Evolutionary conservation across 306 rosid genomes (phyloP), one percentile per base, ranked within the genome.

Genomic region (Astragalus glycyphyllos): DNA sequence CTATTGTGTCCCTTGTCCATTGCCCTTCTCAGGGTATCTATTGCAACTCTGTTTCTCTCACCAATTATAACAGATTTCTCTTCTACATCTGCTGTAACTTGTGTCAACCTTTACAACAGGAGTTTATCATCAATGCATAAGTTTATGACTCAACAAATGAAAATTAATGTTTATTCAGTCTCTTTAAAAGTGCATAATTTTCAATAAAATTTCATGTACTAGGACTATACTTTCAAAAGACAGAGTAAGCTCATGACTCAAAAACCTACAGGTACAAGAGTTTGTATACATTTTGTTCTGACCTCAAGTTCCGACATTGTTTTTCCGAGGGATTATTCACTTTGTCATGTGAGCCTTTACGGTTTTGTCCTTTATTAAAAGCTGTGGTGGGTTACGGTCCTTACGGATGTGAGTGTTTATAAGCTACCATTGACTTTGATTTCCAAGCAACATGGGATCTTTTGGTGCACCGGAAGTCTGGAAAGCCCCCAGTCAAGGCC

Each of bases 61-160:
- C 97, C 97, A 49, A 89, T 89, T 54, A 89, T 91, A 29, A 94
- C 97, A 5, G 97, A 94, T 44, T 80, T 79, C 80, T 89, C 96
- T 68, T 89, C 98, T 64, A 90, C 84, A 53, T 87, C 97, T 41
- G 88, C 82, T 26, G 97, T 84, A 75, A 64, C 88, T 64, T 80
- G 88, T 31, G 96, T 84, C 76, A 94, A 90, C 83, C 98, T 94
- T 64, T 67, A 74, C 74, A 41, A 16, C 23, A 64, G 81, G 7
- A 67, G 7, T 46, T 54, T 20, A 6, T 12, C 48, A 53, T 89
- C 77, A 86, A 57, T 73, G n/a, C 32, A 26, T n/a, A 50, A 15
- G 62, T 78, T 58, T 13, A 51, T 42, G 67, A 34, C 55, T 23
- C 49, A 60, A 37, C 51, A 47, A 38, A 67, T 11, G 67, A 61